Base-by-base conservation (phyloP, 495 filamentous ascomycete genomes). In the Copromyces sp. region DNA sequence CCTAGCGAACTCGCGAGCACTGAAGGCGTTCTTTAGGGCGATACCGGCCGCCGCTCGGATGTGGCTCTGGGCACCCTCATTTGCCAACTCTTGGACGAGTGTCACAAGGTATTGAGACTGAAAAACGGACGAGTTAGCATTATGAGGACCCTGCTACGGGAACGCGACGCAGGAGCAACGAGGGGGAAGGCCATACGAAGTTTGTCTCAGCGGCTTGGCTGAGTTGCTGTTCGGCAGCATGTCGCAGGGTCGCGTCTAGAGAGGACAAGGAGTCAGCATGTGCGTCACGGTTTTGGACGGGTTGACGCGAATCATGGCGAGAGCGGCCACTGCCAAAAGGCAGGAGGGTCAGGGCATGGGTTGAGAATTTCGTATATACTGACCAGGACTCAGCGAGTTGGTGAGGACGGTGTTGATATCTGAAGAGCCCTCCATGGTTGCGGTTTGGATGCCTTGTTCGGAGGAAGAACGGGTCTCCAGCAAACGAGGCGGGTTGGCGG, bases 11-110 rank as follows among this genome's bases (percentile, higher is more conserved):
- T 99, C 96, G 84, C 95, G 92, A 73, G 94, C 92, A 69, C 92
- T 92, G 82, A 99, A 97, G 77, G 95, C 89, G 85, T 99, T 99
- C 85, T 99, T 99, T 78, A 99, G 83, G 68, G 95, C 94, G 76
- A 99, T 89, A 91, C 94, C 95, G 72, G 95, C 95, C 71, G 95
- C 94, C 71, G 90, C 90, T 86, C 95, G 90, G 77, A 97, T 93
- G 81, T 92, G 91, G 61, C 92, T 84, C 74, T 93, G 87, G 75
- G 91, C 89, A 71, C 88, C 87, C 75, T 98, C 96, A 84, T 97
- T 97, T 76, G 94, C 94, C 75, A 99, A 89, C 81, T 95, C 93
- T 83, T 92, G 89, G 69, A 93, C 93, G 76, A 99, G 91, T 71
- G 94, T 95, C 74, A 90, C 86, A 72, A 99, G 89, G 84, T 99